phyloP scores from a whole-genome alignment of 208 protist species.

The Acanthamoeba triangularis region DNA sequence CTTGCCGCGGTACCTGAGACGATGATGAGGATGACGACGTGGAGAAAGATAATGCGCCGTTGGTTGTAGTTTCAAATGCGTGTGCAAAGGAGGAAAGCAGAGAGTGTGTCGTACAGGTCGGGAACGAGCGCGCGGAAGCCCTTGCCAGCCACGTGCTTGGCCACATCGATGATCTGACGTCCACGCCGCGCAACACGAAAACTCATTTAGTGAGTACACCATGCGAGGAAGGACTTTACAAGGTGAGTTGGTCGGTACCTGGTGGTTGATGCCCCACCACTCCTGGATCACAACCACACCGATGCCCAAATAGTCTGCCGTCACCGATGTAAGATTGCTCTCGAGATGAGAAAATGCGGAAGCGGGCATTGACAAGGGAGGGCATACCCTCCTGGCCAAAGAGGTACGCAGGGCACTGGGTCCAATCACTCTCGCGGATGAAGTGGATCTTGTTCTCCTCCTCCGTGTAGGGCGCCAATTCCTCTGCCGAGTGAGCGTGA shows the following conservation, averaged over 20 bases:
- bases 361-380: too few species aligned
- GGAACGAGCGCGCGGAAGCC: constrained; percentile 54
- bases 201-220: too few species aligned
- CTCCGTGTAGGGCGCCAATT: neutral
- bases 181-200: too few species aligned
- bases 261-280: constrained; percentile 68
- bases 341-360: too few species aligned
- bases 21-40: too few species aligned
- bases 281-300: constrained; percentile 64
- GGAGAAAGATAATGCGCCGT: too few species aligned
- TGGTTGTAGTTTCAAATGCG: too few species aligned
- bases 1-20: constrained; percentile 37
- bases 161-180: constrained; percentile 57
- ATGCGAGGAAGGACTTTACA: too few species aligned
- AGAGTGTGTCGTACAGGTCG: too few species aligned
- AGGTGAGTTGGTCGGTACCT: too few species aligned
- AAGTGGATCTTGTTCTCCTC: constrained; percentile 42
- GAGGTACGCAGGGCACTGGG: neutral
- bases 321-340: too few species aligned
- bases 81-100: neutral
- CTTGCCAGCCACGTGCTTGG: neutral
- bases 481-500: neutral
- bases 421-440: neutral
- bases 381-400: neutral
- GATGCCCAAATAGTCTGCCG: neutral